Percentiles rank a stretch among this genome's conserved stretches.
Evolutionary conservation across 140 eudicot genomes (phyloP).

Genomic region (Senecio squalidus): DNA sequence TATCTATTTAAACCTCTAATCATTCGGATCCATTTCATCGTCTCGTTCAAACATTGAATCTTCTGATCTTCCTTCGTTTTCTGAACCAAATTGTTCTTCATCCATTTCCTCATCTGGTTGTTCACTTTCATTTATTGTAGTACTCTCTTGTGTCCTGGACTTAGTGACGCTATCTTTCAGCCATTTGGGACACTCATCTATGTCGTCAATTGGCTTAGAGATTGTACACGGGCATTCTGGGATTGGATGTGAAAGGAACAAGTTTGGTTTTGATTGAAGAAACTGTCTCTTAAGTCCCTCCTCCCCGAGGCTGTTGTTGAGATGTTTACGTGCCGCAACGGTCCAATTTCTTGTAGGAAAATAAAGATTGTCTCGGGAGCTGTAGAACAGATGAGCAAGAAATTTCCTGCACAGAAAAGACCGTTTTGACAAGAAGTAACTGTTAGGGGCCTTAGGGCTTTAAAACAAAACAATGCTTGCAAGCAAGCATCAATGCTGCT

Average conservation of each 20-base stretch:
- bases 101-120: constrained; percentile 38
- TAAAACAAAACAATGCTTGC: not conserved
- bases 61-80: constrained; percentile 20
- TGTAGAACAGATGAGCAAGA: constrained; percentile 56
- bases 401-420: constrained; percentile 45
- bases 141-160: constrained; percentile 19
- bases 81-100: constrained; percentile 22
- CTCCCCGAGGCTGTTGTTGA: constrained; percentile 54
- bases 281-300: constrained; percentile 56
- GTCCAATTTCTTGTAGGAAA: constrained; percentile 62
- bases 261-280: constrained; percentile 35
- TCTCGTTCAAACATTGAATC: constrained; percentile 35
- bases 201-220: constrained; percentile 27
- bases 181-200: constrained; percentile 68
- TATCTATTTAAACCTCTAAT: constrained; percentile 32
- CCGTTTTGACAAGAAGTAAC: constrained; percentile 8
- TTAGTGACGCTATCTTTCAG: constrained; percentile 26
- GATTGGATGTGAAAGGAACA: constrained; percentile 72
- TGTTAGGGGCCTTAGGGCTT: not conserved
- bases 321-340: constrained; percentile 49
- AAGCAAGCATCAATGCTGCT: not conserved
- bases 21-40: constrained; percentile 77
- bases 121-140: constrained; percentile 35
- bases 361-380: constrained; percentile 42
- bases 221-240: constrained; percentile 74